Conservation (phyloP, 169 alveolate genomes). For the Eimeria necatrix region DNA sequence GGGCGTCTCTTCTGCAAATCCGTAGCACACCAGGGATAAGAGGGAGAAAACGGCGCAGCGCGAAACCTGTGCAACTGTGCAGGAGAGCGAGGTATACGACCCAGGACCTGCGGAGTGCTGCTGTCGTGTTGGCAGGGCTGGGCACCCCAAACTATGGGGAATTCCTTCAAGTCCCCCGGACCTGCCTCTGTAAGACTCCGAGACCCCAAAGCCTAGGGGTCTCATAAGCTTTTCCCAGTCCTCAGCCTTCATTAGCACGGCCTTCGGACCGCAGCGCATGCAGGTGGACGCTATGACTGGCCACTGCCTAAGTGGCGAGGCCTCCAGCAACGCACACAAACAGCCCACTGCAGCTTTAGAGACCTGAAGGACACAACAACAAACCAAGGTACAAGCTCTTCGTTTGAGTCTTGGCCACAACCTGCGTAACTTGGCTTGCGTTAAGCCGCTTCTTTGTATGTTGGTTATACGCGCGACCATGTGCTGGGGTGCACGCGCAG, state of each 20-base stretch:
- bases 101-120: constrained; percentile 27
- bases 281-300: constrained; percentile 22
- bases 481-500: too few relatives aligned
- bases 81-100: constrained; percentile 45
- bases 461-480: too few relatives aligned
- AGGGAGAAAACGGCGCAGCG: constrained; percentile 43
- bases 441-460: too few relatives aligned
- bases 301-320: constrained; percentile 64
- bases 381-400: background rate
- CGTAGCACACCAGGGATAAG: constrained; percentile 7
- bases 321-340: constrained; percentile 54
- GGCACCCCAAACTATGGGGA: constrained; percentile 5
- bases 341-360: constrained; percentile 39
- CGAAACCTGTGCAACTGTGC: constrained; percentile 31
- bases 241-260: background rate
- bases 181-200: background rate
- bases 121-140: background rate
- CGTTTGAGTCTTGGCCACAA: too few relatives aligned
- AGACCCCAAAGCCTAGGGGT: constrained; percentile 7
- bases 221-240: constrained; percentile 14
- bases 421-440: too few relatives aligned
- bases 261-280: constrained; percentile 41
- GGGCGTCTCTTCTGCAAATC: constrained; percentile 4
- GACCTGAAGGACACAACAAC: constrained; percentile 13
- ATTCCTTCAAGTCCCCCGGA: background rate